These are phyloP conservation scores for Rhytidhysteron rufulum DNA, from an alignment of 2,329 filamentous ascomycete species.

Conservation along the genomic window DNA sequence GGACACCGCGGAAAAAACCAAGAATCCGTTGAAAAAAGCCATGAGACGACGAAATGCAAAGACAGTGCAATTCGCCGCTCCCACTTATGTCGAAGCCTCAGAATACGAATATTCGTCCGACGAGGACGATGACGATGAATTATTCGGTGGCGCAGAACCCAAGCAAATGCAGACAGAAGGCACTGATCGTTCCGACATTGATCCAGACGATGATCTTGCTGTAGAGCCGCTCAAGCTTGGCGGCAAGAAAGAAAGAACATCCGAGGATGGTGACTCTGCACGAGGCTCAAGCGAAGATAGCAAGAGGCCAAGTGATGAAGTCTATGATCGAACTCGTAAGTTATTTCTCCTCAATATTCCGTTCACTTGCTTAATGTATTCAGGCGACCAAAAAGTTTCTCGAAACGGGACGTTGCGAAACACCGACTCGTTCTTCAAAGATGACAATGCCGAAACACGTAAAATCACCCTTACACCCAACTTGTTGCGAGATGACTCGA, in stretches of 20 bases:
- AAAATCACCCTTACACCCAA: conserved; percentile 97
- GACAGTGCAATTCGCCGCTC: conserved; percentile 78
- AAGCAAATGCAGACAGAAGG: conserved; percentile 22
- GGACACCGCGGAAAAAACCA: conserved; percentile 73
- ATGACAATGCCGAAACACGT: conserved; percentile 90
- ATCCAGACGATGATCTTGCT: conserved; percentile 33
- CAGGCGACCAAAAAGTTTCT: conserved; percentile 46
- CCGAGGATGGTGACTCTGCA: conserved; percentile 18
- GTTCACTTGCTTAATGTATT: conserved; percentile 4
- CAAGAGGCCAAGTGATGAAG: conserved; percentile 63
- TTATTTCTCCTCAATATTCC: background rate
- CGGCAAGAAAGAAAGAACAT: conserved; percentile 25
- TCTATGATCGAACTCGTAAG: conserved; percentile 49
- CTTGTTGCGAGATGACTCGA: conserved; percentile 75
- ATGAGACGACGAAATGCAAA: conserved; percentile 80
- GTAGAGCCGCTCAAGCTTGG: conserved; percentile 37
- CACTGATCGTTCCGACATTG: conserved; percentile 35
- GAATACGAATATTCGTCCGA: conserved; percentile 81
- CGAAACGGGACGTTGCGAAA: conserved; percentile 84
- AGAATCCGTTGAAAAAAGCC: conserved; percentile 77
- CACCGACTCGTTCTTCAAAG: conserved; percentile 96
- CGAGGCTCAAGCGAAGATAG: conserved; percentile 37
- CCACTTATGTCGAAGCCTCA: conserved; percentile 83
- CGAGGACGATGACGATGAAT: conserved; percentile 59
- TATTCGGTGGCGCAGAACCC: conserved; percentile 33